Base-by-base conservation (phyloP, 306 rosid genomes). In the Myrica gale region DNA sequence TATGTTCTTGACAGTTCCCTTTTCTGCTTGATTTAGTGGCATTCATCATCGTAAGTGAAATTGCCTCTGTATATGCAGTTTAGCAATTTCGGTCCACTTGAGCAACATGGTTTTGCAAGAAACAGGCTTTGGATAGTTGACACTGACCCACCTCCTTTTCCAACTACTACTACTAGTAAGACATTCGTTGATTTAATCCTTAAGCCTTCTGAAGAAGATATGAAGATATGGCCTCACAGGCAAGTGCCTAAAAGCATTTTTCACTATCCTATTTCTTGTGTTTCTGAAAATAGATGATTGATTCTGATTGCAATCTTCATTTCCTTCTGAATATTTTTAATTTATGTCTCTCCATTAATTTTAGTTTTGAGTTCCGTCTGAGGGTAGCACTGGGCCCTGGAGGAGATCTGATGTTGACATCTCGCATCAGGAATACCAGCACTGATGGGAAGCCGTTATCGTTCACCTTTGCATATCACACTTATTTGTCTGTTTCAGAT, bases 381-480 rank as follows among this genome's bases (percentile, higher is more conserved):
- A 88, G 97, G 84, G 87, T 94, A 46, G 96, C 97, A 75, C 75
- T 92, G 85, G 95, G 95, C 75, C 96, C 98, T 20, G 90, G 92
- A 76, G 98, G 98, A 78, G 98, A 94, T 80, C 84, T 94, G 69
- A 82, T 83, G 83, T 80, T 94, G 87, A 94, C 96, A 78, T 94
- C 97, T 72, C 96, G 98, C 73, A 85, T 94, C 74, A 84, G 96
- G 85, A 92, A 94, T 84, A 92, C 97, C 69, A 89, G 83, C 84
- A 68, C 82, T 68, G 98, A 94, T 13, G 98, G 97, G 81, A 92
- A 94, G 90, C 93, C 96, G 45, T 92, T 94, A 83, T 61, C 92
- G 6, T 94, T 94, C 89, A 90, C 98, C 63, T 94, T 92, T 85
- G 97, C 97, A 4, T 92, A 94, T 83, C 97, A 94, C 80, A 94